These are phyloP conservation scores for Moesziomyces sp. DNA, from an alignment of 1,284 basidiomycete species.

Conservation along the genomic window DNA sequence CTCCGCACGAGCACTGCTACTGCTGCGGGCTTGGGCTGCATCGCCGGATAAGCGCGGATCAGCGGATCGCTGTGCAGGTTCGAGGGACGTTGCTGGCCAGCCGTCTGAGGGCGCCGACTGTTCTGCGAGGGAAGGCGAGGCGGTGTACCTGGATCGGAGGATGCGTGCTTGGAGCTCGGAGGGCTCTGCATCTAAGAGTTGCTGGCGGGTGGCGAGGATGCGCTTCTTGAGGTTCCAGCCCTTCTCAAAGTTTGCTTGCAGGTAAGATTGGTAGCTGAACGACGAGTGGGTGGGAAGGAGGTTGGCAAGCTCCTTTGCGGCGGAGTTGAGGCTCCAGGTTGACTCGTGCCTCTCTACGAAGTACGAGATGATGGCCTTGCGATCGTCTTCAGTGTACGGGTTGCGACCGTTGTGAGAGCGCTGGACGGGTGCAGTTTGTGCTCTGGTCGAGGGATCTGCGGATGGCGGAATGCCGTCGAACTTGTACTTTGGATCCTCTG, in stretches of 20 bases:
- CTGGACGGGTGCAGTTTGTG: constrained; percentile 2
- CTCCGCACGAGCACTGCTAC: neutral
- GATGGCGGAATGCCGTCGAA: constrained; percentile 4
- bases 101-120: constrained; percentile 34
- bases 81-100: constrained; percentile 17
- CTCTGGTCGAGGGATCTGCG: constrained; percentile 1
- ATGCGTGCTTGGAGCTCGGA: constrained; percentile 36
- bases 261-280: constrained; percentile 48
- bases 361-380: constrained; percentile 35
- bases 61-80: neutral
- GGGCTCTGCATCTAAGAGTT: constrained; percentile 19
- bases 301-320: constrained; percentile 36
- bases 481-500: constrained; percentile 34
- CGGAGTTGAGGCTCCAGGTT: constrained; percentile 46
- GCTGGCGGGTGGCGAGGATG: constrained; percentile 16
- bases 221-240: constrained; percentile 33
- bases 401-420: constrained; percentile 28
- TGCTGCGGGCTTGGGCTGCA: neutral
- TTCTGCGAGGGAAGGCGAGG: constrained; percentile 20
- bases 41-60: neutral
- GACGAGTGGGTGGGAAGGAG: constrained; percentile 36
- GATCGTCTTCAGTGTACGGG: constrained; percentile 32
- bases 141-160: constrained; percentile 31
- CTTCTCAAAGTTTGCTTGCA: constrained; percentile 44
- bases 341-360: constrained; percentile 28